Base-by-base conservation (phyloP, 495 filamentous ascomycete species). In the Neurospora sp. region DNA sequence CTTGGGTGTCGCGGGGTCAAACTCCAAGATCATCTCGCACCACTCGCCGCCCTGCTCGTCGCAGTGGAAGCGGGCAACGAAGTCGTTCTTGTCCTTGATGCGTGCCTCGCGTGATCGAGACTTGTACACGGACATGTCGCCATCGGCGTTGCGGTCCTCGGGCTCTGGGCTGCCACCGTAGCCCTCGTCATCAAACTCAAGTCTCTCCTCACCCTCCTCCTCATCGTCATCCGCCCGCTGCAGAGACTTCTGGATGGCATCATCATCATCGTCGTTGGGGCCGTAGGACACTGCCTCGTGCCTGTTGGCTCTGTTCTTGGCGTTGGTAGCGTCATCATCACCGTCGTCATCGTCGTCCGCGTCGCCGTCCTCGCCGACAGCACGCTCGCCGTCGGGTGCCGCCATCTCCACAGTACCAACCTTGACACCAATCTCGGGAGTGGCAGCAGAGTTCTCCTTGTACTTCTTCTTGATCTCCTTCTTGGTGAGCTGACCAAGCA, bases 191-290 rank as follows among this genome's bases (percentile, higher is more conserved):
- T 82, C 80, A n/a, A 83, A 81, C 5, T 82, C 79, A 37, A 85
- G 84, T 69, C 42, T 72, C 59, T 87, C 87, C 14, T 83, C 80
- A 73, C 79, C 78, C 46, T 87, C 84, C 27, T 87, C 86, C 35
- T 85, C 86, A 22, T 81, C 81, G 12, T 86, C 86, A 3, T 84
- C 87, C 68, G 88, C 86, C 46, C 85, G 85, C 71, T 85, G 84
- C 69, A 88, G 82, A 71, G 85, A 81, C 71, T 79, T 84, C 82
- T 85, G 91, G 75, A 95, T 90, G 22, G 82, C 89, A 75, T 94
- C 89, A 79, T 99, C 96, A 7, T 93, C 96, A 40, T 97, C 95
- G 77, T 98, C 95, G 40, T 94, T 94, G 8, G 88, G 94, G 44
- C 92, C 96, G 78, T 98, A 99, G 14, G 92, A 93, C 9, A 94